Base-by-base conservation (phyloP, 2,329 filamentous ascomycete species). In the Aspergillus arachidicola region DNA sequence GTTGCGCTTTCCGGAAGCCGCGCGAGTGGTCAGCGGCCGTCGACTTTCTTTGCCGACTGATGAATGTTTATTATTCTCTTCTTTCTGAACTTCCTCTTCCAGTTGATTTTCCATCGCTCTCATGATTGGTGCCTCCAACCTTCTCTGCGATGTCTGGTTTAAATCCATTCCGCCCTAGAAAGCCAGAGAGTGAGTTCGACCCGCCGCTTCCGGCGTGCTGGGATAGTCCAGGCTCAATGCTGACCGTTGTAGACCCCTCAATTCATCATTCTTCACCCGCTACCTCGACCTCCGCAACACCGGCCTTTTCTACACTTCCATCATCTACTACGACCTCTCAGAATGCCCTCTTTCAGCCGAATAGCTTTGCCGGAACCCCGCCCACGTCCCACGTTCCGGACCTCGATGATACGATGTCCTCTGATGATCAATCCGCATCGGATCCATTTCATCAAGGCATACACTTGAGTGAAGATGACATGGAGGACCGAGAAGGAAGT, bases 151-250 rank as follows among this genome's bases (percentile, higher is more conserved):
- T 82, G 80, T 79, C 80, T 78, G 79, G 77, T 71, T 80, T 75
- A 75, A 83, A 83, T 81, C 81, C 81, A 73, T 83, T 83, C 75
- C 81, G 81, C 76, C 78, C 73, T 78, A 81, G 72, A 69, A 78
- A 76, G 62, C 64, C 72, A 66, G 71, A 72, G 63, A 71, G 76
- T 71, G 69, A 73, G 71, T 69, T 62, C 30, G 63, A 75, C 60
- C 68, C 64, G 62, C 61, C 51, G 51, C 59, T 68, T 65, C 66
- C 65, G 66, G 53, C 45, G 32, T 57, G 23, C 21, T 34, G 46
- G 34, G n/a, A 34, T 5, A 45, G 28, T 32, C 21, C 21, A 57
- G 14, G 38, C 23, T 21, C 38, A 51, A 34, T 53, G 56, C 62
- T 68, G 64, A 69, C 59, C 36, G 30, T 60, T 55, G 54, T 54